These are phyloP conservation scores for Euclidium syriacum DNA, from an alignment of 345 rosid genomes.

Conservation along the genomic window DNA sequence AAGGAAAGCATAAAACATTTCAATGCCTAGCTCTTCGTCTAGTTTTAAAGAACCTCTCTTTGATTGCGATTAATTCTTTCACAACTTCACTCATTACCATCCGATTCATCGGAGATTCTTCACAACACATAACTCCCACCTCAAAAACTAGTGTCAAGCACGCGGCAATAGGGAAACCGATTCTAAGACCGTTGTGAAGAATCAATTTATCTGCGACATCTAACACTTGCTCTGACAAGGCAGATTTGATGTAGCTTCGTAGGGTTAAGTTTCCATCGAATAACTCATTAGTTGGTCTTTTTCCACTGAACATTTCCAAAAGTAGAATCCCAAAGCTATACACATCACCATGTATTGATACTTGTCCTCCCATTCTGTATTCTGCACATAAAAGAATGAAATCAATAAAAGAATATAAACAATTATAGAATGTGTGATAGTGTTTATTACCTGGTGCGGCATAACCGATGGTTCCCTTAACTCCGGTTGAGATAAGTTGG, in stretches of 20 bases:
- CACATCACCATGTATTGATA: slow-evolving; percentile 5
- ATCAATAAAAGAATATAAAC: not conserved
- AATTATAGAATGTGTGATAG: not conserved
- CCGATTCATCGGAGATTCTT: slow-evolving; percentile 3
- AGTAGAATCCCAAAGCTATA: not conserved
- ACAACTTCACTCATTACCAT: slow-evolving; percentile 11
- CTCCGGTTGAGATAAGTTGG: not conserved
- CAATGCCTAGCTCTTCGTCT: not conserved
- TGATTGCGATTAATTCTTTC: slow-evolving; percentile 18
- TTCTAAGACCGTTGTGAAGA: not conserved
- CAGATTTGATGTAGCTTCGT: not conserved
- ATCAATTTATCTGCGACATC: not conserved
- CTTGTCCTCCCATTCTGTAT: slow-evolving; percentile 28
- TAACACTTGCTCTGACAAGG: not conserved
- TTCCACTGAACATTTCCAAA: not conserved
- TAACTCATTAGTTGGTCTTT: slow-evolving; percentile 19
- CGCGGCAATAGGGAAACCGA: not conserved
- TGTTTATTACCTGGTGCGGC: slow-evolving; percentile 11
- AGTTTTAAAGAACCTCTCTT: not conserved
- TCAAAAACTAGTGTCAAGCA: not conserved
- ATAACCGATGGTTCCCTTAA: slow-evolving; percentile 12
- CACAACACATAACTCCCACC: slow-evolving; percentile 19
- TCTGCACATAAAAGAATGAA: not conserved
- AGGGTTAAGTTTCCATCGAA: slow-evolving; percentile 19
- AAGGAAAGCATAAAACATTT: not conserved